These are phyloP conservation scores for Aechmea fasciata DNA, from an alignment of 176 grass and related monocot genomes.

Conservation along the genomic window DNA sequence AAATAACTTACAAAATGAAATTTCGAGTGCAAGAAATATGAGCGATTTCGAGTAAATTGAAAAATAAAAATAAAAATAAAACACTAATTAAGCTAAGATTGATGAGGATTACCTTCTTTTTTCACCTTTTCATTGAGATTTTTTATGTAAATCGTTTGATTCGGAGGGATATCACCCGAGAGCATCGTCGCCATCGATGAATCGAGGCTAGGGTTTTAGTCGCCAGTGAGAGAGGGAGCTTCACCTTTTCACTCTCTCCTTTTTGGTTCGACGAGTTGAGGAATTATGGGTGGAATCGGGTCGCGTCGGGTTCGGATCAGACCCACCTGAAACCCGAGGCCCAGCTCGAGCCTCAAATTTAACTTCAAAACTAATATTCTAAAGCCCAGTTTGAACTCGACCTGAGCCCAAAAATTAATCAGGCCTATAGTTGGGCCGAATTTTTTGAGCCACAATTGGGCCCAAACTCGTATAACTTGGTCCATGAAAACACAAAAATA, in stretches of 20 bases:
- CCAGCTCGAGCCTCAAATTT: too few relatives aligned
- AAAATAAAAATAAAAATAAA: not conserved
- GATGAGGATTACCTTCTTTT: conserved; percentile 60
- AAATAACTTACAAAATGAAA: conserved; percentile 14
- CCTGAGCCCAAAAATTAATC: too few relatives aligned
- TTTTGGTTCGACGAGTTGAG: too few relatives aligned
- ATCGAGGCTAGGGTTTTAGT: not conserved
- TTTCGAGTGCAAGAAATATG: not conserved
- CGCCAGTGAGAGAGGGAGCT: not conserved
- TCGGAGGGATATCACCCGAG: conserved; percentile 85
- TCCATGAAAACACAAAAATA: too few relatives aligned
- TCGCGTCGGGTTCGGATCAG: too few relatives aligned
- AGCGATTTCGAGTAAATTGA: not conserved
- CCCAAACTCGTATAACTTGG: too few relatives aligned
- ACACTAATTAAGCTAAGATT: not conserved
- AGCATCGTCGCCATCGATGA: conserved; percentile 46
- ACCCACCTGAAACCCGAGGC: too few relatives aligned
- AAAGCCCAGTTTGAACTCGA: too few relatives aligned
- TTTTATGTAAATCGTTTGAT: conserved; percentile 83
- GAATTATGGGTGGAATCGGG: too few relatives aligned
- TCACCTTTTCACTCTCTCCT: not conserved
- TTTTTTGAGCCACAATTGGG: too few relatives aligned
- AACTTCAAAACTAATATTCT: too few relatives aligned
- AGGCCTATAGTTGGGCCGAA: too few relatives aligned
- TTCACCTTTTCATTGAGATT: conserved; percentile 98